phyloP scores from a whole-genome alignment of 140 eudicot genomes.

The Anethum foeniculum region DNA sequence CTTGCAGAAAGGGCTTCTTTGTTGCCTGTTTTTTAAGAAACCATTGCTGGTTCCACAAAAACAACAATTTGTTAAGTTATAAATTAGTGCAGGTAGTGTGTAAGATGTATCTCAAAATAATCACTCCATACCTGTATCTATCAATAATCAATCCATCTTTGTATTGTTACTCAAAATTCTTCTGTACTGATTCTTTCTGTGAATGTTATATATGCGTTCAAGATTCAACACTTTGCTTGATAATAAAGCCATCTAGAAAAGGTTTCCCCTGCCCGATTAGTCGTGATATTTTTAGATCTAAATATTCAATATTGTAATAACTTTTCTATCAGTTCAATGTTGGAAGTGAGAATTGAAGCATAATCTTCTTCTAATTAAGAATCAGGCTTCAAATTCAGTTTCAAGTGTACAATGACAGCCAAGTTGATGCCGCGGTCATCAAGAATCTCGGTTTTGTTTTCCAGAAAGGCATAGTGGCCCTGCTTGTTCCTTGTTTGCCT shows the following conservation, averaged over 20 bases:
- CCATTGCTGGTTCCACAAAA: not conserved
- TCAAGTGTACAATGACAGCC: not conserved
- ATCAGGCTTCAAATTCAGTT: not conserved
- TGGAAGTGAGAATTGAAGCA: not conserved
- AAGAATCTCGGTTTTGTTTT: not conserved
- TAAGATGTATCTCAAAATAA: not conserved
- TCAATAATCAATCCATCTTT: not conserved
- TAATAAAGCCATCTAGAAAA: not conserved
- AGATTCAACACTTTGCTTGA: not conserved
- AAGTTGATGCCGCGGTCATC: not conserved
- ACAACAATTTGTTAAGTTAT: not conserved
- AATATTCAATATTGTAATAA: not conserved
- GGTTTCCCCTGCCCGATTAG: not conserved
- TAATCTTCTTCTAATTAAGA: not conserved
- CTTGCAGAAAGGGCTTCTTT: constrained; percentile 31
- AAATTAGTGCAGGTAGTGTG: not conserved
- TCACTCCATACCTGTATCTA: not conserved
- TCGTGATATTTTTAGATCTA: not conserved
- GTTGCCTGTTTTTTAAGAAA: constrained; percentile 43
- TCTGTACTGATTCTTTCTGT: not conserved
- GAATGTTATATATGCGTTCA: not conserved
- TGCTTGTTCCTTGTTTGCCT: not conserved
- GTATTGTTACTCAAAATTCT: not conserved
- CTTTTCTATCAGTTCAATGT: not conserved
- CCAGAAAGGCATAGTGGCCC: not conserved